Evolutionary conservation across 2,329 filamentous ascomycete species (phyloP), one percentile per base, ranked within the genome.

Genomic region (Fusarium caatingaense): DNA sequence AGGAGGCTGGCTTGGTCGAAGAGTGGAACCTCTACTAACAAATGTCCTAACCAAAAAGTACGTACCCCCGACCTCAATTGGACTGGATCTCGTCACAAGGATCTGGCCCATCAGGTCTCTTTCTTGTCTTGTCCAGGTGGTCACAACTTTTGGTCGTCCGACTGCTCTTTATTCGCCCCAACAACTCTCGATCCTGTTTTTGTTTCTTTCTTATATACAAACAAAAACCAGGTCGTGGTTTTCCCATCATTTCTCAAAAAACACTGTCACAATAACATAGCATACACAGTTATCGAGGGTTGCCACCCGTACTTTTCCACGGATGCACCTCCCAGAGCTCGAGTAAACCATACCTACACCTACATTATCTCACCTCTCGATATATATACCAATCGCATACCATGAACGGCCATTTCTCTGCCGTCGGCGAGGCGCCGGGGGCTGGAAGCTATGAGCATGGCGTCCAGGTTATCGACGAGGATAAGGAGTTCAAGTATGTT

Each of bases 401-500:
- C 72, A 91, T 93, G 89, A 97, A 96, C 82, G 90, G 91, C 79
- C 92, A 95, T 80, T 94, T 95, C 81, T 91, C 92, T 74, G 85
- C 88, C 58, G 89, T 92, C 79, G 91, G 91, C 83, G 86, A 90
- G 66, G 84, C 86, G 82, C 86, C 88, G 76, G 83, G 84, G 68
- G 85, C 86, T 73, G 85, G 88, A 78, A 86, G 89, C 71, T 98
- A 95, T 80, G 92, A 94, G 78, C 92, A 97, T 87, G 96, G 96
- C 78, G 93, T 98, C 77, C 96, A 99, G 83, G 94, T 99, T 75
- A 93, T 99, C 78, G 93, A 98, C 79, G 81, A 81, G 68, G 94
- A 94, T 83, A 98, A 98, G 85, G 88, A 93, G 76, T 99, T 98
- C 89, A 98, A 97, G 94, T 97, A 88, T 71, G 91, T 79, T 45